A percentile compares a stretch with the other conserved stretches of the same genome.
Evolutionary conservation across 176 grass and related monocot genomes (phyloP).

Genomic region (Aegilops longissima): DNA sequence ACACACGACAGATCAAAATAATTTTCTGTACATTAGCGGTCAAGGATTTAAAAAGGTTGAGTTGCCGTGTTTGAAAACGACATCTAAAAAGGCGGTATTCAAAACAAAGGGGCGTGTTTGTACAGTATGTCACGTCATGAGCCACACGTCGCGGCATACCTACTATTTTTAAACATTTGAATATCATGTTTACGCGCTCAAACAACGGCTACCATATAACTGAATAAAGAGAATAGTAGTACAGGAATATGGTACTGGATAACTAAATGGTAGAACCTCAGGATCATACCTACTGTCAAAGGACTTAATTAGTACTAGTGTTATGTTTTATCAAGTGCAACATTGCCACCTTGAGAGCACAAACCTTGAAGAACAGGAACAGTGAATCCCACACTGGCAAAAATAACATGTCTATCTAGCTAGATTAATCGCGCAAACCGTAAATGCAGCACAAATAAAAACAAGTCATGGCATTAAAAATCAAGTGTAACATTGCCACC

Average conservation of each 20-base stretch:
- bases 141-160: neutral
- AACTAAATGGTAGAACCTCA: neutral
- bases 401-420: neutral
- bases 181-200: neutral
- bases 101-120: neutral
- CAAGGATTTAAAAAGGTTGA: neutral
- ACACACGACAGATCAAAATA: neutral
- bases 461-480: neutral
- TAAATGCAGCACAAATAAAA: slow-evolving; percentile 5
- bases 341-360: neutral
- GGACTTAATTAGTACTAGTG: neutral
- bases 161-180: neutral
- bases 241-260: neutral
- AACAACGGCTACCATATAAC: neutral
- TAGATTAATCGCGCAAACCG: neutral
- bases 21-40: neutral
- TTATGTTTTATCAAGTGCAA: slow-evolving; percentile 1
- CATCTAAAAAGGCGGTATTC: neutral
- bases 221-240: neutral
- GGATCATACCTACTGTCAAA: neutral
- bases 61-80: neutral
- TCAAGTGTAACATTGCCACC: neutral
- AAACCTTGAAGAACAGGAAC: neutral
- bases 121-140: neutral
- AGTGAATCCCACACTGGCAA: neutral